phyloP scores from a whole-genome alignment of 768 basidiomycete species.

The Lactarius trivialis region DNA sequence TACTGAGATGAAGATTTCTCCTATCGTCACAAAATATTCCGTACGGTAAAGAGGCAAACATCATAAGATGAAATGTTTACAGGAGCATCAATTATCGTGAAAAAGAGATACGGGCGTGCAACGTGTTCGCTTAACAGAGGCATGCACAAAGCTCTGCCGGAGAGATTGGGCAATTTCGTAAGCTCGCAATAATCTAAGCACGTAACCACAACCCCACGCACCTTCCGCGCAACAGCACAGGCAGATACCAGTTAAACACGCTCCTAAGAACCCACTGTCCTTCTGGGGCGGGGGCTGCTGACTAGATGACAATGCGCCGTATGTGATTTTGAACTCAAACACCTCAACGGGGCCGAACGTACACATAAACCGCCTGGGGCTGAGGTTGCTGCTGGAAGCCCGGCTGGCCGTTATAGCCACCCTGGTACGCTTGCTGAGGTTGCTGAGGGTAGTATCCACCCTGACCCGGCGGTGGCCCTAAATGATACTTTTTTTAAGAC shows the following conservation, averaged over 20 bases:
- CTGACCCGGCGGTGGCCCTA: conserved; percentile 52
- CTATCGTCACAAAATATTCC: not conserved
- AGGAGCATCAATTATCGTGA: not conserved
- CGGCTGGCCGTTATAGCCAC: conserved; percentile 37
- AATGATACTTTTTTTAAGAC: conserved; percentile 25
- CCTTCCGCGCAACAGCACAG: conserved; percentile 74
- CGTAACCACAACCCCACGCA: conserved; percentile 30
- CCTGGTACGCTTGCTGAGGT: conserved; percentile 64
- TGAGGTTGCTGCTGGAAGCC: conserved; percentile 55
- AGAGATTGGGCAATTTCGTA: conserved; percentile 7
- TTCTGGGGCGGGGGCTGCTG: conserved; percentile 46
- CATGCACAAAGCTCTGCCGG: conserved; percentile 67
- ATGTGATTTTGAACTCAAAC: not conserved
- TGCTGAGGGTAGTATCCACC: conserved; percentile 71
- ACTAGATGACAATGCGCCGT: conserved; percentile 29
- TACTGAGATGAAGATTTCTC: not conserved
- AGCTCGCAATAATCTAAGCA: not conserved
- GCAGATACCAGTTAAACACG: conserved; percentile 58
- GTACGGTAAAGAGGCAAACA: not conserved
- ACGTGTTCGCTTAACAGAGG: conserved; percentile 41
- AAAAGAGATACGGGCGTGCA: not conserved
- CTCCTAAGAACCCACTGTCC: conserved; percentile 45
- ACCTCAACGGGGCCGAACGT: conserved; percentile 28
- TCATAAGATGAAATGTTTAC: conserved; percentile 8
- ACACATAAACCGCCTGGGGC: conserved; percentile 82